Evolutionary conservation across 768 basidiomycete genomes (phyloP), one percentile per base, ranked within the genome.

Genomic region (Termitomyces sp.): DNA sequence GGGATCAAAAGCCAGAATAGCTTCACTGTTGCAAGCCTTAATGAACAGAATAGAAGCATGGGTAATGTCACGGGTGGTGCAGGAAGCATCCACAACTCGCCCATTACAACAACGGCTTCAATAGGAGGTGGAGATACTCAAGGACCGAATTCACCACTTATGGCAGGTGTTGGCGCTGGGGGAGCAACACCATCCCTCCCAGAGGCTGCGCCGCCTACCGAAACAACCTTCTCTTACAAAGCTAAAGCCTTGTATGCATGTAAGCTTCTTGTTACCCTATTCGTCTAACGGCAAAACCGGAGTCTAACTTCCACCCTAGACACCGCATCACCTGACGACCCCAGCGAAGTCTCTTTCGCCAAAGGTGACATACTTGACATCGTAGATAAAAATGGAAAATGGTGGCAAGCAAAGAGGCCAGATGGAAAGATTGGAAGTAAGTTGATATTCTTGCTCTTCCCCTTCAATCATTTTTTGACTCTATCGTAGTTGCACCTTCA

Each of bases 361-460:
- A 98, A 98, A 69, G 93, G 94, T 51, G 96, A 98, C 65, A 76
- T 93, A 38, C 81, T 98, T 58, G 94, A 97, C 58, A 89, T 98
- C 52, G 69, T 94, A 54, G 95, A 98, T 72, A 94, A 92, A 71
- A 84, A 91, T 63, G 91, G 91, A 47, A 91, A 93, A 66, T 93
- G 92, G 92, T 94, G 92, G 92, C 91, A 91, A 64, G 89, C 91
- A 33, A 85, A 73, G 65, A 94, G 89, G 71, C 62, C 77, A 16
- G 92, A 94, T 66, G 92, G 90, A 50, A 67, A 75, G 41, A 65
- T 83, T 60, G 90, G 90, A 76, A 92, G 90, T 91, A 68, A 72
- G 90, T 85, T 1, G 50, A 35, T 35, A 3, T 36, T 7, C 13
- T n/a, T 44, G n/a, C 40, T 55, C 18, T 42, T 39, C 11, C 36